A percentile compares a stretch with the other conserved stretches of the same genome.
Evolutionary conservation across 2,329 filamentous ascomycete genomes (phyloP).

Genomic region (Aschersonia sp.): DNA sequence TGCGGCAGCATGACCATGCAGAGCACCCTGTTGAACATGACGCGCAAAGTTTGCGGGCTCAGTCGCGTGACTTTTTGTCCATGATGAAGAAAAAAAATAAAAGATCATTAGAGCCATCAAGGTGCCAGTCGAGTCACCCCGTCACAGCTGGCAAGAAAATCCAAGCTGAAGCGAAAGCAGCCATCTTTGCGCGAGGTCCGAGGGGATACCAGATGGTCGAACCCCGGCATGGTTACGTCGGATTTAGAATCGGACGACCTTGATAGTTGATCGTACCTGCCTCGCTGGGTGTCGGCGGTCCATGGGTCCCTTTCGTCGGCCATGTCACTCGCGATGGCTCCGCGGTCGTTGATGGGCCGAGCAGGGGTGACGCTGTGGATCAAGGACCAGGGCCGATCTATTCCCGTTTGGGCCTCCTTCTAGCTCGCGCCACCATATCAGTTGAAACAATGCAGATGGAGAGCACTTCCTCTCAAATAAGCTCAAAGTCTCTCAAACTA

Average conservation of each 20-base stretch:
- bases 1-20: background rate
- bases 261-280: too few species aligned
- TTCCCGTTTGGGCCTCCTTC: background rate
- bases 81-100: background rate
- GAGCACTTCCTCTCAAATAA: constrained; percentile 2
- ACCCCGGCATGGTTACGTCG: too few species aligned
- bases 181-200: too few species aligned
- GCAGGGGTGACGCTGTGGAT: background rate
- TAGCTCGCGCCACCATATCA: background rate
- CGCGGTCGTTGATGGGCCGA: background rate
- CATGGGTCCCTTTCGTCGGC: too few species aligned
- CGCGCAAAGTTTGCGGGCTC: background rate
- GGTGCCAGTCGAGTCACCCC: background rate
- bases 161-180: too few species aligned
- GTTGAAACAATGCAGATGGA: background rate
- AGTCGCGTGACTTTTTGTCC: background rate
- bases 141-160: background rate
- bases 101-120: background rate
- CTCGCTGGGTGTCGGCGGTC: too few species aligned
- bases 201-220: too few species aligned
- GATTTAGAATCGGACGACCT: too few species aligned
- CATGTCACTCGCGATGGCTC: too few species aligned
- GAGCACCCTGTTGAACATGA: background rate
- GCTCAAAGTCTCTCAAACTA: constrained; percentile 6
- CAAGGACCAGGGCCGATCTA: background rate